Evolutionary conservation across 192 early-diverging fungal genomes (phyloP).

Genomic region (Dissophora globulifera): DNA sequence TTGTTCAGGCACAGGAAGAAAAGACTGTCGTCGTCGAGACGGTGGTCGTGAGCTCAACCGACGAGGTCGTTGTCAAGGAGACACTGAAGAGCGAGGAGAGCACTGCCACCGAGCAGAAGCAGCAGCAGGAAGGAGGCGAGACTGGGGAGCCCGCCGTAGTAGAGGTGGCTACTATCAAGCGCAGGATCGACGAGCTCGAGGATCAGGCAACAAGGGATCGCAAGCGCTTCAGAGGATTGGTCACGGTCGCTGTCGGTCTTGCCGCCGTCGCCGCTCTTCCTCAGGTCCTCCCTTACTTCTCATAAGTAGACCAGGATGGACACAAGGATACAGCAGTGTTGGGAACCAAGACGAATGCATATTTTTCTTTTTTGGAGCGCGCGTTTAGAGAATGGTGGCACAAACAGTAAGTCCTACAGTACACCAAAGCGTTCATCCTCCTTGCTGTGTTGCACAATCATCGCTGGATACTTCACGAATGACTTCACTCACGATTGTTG

Average conservation of each 20-base stretch:
- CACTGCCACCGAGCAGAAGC: neutral
- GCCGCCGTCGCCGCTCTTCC: constrained; percentile 25
- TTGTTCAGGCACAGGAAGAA: constrained; percentile 2
- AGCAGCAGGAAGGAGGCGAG: neutral
- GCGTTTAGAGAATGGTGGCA: no score
- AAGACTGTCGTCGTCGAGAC: neutral
- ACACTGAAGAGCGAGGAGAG: neutral
- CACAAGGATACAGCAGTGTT: no score
- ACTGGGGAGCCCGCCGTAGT: neutral
- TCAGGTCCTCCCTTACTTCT: constrained; percentile 37
- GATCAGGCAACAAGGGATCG: constrained; percentile 18
- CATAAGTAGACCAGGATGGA: no score
- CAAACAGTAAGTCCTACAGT: no score
- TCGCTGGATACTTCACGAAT: no score
- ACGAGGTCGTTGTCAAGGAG: constrained; percentile 1
- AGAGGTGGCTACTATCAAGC: constrained; percentile 12
- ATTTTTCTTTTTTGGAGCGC: no score
- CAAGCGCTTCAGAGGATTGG: constrained; percentile 26
- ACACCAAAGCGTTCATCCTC: no score
- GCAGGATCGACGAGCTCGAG: constrained; percentile 24
- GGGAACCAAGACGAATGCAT: no score
- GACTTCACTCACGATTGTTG: no score
- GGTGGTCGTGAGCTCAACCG: neutral
- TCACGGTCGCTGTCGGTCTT: constrained; percentile 31
- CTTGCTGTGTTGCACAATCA: no score